Evolutionary conservation across 2,329 filamentous ascomycete species (phyloP).

Genomic region (Chaetothyriales sp.): DNA sequence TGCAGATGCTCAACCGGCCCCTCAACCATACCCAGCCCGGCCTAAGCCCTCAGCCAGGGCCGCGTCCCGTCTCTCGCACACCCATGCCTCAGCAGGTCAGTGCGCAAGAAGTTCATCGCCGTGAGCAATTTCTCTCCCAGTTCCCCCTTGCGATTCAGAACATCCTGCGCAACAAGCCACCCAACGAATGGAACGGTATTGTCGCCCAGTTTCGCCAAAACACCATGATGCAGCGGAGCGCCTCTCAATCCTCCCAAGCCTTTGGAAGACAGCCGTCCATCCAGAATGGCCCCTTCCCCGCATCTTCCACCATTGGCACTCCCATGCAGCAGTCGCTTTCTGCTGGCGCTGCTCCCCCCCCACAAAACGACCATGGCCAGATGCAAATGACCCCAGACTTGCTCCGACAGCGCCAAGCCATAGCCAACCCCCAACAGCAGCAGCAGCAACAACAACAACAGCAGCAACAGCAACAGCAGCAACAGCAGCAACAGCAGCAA

Average conservation of each 20-base stretch:
- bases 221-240: constrained; percentile 15
- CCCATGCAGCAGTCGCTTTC: constrained; percentile 18
- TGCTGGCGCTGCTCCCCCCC: constrained; percentile 10
- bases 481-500: constrained; percentile 20
- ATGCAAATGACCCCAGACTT: constrained; percentile 12
- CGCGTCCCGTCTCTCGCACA: constrained; percentile 11
- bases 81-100: constrained; percentile 13
- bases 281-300: background rate
- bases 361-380: constrained; percentile 8
- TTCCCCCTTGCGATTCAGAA: constrained; percentile 14
- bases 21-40: constrained; percentile 21
- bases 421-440: constrained; percentile 8
- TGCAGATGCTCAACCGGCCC: constrained; percentile 32
- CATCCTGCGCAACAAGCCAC: constrained; percentile 11
- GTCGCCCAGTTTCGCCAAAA: constrained; percentile 14
- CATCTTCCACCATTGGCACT: background rate
- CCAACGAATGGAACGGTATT: constrained; percentile 13
- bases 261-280: background rate
- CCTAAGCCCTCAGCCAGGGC: constrained; percentile 9
- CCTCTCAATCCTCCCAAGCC: constrained; percentile 14
- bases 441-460: constrained; percentile 23
- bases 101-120: constrained; percentile 12
- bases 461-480: constrained; percentile 15
- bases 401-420: constrained; percentile 13
- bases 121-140: constrained; percentile 10